These are phyloP conservation scores for Pseudonitzschia multistriata DNA, from an alignment of 108 stramenopile genomes.

Conservation along the genomic window DNA sequence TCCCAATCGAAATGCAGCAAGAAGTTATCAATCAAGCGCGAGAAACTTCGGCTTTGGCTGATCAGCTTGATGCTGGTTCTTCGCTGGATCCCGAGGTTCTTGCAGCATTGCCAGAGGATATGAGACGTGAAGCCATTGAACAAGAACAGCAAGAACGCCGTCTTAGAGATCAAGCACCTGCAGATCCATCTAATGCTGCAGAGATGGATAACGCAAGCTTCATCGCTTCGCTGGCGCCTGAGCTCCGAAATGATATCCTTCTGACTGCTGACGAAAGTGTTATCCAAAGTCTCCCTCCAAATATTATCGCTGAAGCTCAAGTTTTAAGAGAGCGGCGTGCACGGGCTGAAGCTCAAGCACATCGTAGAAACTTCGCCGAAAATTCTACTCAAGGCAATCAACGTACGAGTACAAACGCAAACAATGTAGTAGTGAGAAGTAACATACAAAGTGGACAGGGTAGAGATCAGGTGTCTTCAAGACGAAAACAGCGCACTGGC, in stretches of 20 bases:
- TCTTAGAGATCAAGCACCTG: constrained; percentile 60
- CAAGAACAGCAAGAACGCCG: constrained; percentile 88
- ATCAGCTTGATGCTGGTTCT: constrained; percentile 75
- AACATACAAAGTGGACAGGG: constrained; percentile 12
- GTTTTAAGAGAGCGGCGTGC: constrained; percentile 72
- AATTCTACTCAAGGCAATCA: constrained; percentile 8
- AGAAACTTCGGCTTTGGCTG: constrained; percentile 49
- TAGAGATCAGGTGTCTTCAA: constrained; percentile 15
- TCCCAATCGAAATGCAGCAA: constrained; percentile 90
- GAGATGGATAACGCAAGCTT: constrained; percentile 92
- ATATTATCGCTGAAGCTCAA: constrained; percentile 87
- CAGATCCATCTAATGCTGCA: constrained; percentile 89
- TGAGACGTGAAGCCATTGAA: constrained; percentile 90
- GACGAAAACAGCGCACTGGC: constrained; percentile 40
- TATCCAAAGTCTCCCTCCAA: constrained; percentile 76
- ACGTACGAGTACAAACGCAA: not conserved
- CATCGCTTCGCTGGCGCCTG: constrained; percentile 86
- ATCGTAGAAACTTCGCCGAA: constrained; percentile 28
- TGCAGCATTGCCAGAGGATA: constrained; percentile 92
- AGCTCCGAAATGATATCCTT: constrained; percentile 89
- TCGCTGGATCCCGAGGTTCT: constrained; percentile 92
- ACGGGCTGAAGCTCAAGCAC: constrained; percentile 36
- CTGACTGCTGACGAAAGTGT: constrained; percentile 84
- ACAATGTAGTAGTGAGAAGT: constrained; percentile 5
- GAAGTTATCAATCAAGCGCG: constrained; percentile 82